Conservation (phyloP, 257 asterid species). For the Solanum tarapatanum region DNA sequence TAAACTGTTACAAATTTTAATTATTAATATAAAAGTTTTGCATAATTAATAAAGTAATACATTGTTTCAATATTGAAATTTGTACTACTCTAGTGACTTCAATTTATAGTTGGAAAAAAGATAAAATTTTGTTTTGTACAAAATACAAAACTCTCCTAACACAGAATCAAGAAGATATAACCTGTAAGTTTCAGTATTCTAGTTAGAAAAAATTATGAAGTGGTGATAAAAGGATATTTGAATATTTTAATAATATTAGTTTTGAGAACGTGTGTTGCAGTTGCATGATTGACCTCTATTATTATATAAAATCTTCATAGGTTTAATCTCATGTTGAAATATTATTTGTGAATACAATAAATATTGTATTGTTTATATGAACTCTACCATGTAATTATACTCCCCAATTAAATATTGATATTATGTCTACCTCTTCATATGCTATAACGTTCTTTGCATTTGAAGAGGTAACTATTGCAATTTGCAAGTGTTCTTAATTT, state of each 20-base stretch:
- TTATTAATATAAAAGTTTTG: neutral
- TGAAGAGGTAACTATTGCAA: neutral
- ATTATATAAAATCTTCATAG: too few relatives aligned
- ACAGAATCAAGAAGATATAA: too few relatives aligned
- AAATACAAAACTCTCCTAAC: too few relatives aligned
- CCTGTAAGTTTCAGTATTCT: neutral
- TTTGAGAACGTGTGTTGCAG: too few relatives aligned
- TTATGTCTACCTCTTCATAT: neutral
- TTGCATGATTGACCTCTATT: too few relatives aligned
- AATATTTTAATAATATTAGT: too few relatives aligned
- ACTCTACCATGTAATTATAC: neutral
- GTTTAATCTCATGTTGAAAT: too few relatives aligned
- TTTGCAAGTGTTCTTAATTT: neutral
- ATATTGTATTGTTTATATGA: neutral
- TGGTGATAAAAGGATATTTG: neutral
- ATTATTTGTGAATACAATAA: too few relatives aligned
- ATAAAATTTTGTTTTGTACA: too few relatives aligned
- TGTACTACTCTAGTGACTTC: neutral
- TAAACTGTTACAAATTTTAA: neutral
- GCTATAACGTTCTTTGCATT: neutral
- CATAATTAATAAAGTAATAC: neutral
- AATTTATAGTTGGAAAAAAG: too few relatives aligned
- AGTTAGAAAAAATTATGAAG: neutral
- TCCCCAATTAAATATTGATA: too few relatives aligned
- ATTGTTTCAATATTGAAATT: too few relatives aligned